These are phyloP conservation scores for Apiotrichum sp. DNA, from an alignment of 1,284 basidiomycete species.

Conservation along the genomic window DNA sequence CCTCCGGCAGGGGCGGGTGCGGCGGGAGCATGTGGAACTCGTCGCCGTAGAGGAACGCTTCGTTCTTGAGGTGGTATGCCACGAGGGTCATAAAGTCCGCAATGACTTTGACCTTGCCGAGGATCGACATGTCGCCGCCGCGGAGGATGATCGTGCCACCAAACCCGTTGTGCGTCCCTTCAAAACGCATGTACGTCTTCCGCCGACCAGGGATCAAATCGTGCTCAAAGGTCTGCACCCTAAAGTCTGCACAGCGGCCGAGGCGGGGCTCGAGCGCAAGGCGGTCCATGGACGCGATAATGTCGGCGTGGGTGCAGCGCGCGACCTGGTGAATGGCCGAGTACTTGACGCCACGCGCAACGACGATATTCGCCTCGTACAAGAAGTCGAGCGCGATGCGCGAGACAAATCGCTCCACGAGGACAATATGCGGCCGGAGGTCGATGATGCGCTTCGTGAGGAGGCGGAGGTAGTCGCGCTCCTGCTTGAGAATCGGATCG, in stretches of 20 bases:
- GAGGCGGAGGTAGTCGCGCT: conserved; percentile 88
- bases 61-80: conserved; percentile 78
- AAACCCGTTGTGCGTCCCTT: conserved; percentile 84
- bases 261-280: conserved; percentile 83
- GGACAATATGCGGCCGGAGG: conserved; percentile 82
- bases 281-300: conserved; percentile 92
- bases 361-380: conserved; percentile 77
- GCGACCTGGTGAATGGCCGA: conserved; percentile 82
- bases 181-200: conserved; percentile 96
- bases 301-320: conserved; percentile 89
- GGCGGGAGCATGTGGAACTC: conserved; percentile 75
- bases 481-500: conserved; percentile 85
- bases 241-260: conserved; percentile 82
- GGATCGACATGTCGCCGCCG: conserved; percentile 73
- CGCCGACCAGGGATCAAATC: conserved; percentile 79
- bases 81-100: conserved; percentile 87
- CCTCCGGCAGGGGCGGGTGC: conserved; percentile 24
- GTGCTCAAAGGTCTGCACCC: conserved; percentile 91
- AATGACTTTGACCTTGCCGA: conserved; percentile 84
- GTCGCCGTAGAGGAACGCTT: conserved; percentile 92
- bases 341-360: conserved; percentile 82
- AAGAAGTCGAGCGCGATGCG: conserved; percentile 84
- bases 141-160: conserved; percentile 90
- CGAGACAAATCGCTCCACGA: conserved; percentile 89
- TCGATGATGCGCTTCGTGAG: conserved; percentile 84